Conservation (phyloP, 306 rosid genomes). For the Styphnolobium japonicum region DNA sequence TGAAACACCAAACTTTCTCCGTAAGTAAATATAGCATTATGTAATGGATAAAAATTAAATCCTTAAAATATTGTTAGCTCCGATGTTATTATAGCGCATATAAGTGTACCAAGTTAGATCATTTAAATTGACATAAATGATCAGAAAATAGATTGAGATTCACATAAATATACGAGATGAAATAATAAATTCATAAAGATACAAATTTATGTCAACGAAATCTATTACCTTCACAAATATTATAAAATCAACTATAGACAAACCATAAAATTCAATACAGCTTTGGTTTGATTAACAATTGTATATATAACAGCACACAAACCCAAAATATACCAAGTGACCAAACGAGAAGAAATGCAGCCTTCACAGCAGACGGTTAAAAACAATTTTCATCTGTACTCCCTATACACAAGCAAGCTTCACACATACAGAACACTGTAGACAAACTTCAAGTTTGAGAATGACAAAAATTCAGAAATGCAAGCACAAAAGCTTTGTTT, state of each 20-base stretch:
- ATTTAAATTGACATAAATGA: no score
- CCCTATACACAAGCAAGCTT: slow-evolving; percentile 44
- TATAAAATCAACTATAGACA: background rate
- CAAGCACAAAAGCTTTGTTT: slow-evolving; percentile 20
- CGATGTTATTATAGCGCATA: no score
- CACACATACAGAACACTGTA: slow-evolving; percentile 36
- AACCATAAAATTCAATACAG: slow-evolving; percentile 14
- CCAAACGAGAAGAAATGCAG: slow-evolving; percentile 20
- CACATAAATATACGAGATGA: background rate
- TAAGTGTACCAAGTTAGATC: no score
- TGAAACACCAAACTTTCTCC: no score
- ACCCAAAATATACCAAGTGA: slow-evolving; percentile 24
- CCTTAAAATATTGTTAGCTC: no score
- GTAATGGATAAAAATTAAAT: no score
- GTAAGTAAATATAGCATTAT: no score
- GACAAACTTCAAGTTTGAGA: slow-evolving; percentile 42
- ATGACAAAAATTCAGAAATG: slow-evolving; percentile 17
- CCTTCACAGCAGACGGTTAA: slow-evolving; percentile 16
- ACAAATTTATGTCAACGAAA: background rate
- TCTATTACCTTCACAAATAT: background rate
- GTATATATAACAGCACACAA: background rate
- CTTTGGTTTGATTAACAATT: slow-evolving; percentile 16
- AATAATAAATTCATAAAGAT: background rate
- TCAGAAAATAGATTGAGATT: background rate
- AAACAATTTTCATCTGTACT: slow-evolving; percentile 27